These are phyloP conservation scores for Candida railenensis DNA, from an alignment of 805 yeast species.

Conservation along the genomic window DNA sequence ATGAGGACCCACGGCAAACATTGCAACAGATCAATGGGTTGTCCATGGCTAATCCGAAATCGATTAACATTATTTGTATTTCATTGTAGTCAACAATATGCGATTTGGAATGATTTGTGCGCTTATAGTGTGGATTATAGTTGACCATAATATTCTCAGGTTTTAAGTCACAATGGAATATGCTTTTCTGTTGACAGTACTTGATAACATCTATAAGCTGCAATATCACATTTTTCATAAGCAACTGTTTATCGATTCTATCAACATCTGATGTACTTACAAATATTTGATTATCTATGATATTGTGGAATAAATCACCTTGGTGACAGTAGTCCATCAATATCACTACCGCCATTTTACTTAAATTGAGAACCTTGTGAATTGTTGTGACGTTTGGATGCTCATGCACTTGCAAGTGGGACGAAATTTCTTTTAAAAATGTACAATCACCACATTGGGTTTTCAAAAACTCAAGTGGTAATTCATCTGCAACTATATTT, in stretches of 20 bases:
- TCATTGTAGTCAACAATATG: conserved; percentile 44
- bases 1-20: conserved; percentile 81
- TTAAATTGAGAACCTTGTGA: conserved; percentile 66
- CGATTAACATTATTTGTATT: conserved; percentile 63
- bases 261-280: conserved; percentile 50
- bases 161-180: conserved; percentile 44
- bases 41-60: conserved; percentile 84
- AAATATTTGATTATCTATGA: conserved; percentile 72
- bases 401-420: conserved; percentile 71
- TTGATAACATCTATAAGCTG: conserved; percentile 38
- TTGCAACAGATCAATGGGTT: conserved; percentile 58
- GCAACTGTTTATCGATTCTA: conserved; percentile 42
- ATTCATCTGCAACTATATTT: conserved; percentile 13
- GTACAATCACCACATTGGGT: conserved; percentile 25
- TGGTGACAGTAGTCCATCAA: conserved; percentile 84
- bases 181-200: conserved; percentile 29
- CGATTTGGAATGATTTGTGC: conserved; percentile 11
- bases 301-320: conserved; percentile 84
- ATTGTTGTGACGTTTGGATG: conserved; percentile 81
- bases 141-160: conserved; percentile 42
- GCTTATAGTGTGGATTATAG: conserved; percentile 25
- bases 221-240: conserved; percentile 43
- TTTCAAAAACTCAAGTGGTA: conserved; percentile 24
- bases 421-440: conserved; percentile 62
- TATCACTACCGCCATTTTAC: conserved; percentile 55